Evolutionary conservation across 345 rosid genomes (phyloP).

Genomic region (Reutealis trisperma): DNA sequence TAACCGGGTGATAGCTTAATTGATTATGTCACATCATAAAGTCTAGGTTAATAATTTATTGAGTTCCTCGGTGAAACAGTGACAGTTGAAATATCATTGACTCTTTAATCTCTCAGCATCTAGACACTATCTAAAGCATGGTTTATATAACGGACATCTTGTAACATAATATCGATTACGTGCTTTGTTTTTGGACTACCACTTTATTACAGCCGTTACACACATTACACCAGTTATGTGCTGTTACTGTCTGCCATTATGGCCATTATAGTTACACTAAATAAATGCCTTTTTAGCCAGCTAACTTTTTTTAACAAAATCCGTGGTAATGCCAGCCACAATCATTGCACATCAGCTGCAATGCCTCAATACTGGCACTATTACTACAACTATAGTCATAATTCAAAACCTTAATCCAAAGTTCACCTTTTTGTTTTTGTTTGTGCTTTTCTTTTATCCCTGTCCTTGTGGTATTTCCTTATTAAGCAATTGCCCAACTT

Average conservation of each 20-base stretch:
- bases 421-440: not conserved
- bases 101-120: not conserved
- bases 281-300: too few species aligned
- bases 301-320: not conserved
- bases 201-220: not conserved
- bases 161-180: not conserved
- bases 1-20: conserved; percentile 5
- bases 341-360: not conserved
- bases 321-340: not conserved
- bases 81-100: not conserved
- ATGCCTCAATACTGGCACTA: not conserved
- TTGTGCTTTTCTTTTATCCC: not conserved
- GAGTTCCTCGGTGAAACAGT: not conserved
- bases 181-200: not conserved
- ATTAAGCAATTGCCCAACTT: not conserved
- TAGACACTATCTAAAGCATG: not conserved
- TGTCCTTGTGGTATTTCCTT: not conserved
- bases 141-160: too few species aligned
- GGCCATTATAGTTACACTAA: too few species aligned
- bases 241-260: not conserved
- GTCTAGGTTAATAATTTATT: conserved; percentile 16
- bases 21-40: conserved; percentile 19
- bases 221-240: not conserved
- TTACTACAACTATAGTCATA: not conserved
- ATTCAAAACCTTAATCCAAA: not conserved